Evolutionary conservation across 495 filamentous ascomycete genomes (phyloP).

Genomic region (Letharia lupina): DNA sequence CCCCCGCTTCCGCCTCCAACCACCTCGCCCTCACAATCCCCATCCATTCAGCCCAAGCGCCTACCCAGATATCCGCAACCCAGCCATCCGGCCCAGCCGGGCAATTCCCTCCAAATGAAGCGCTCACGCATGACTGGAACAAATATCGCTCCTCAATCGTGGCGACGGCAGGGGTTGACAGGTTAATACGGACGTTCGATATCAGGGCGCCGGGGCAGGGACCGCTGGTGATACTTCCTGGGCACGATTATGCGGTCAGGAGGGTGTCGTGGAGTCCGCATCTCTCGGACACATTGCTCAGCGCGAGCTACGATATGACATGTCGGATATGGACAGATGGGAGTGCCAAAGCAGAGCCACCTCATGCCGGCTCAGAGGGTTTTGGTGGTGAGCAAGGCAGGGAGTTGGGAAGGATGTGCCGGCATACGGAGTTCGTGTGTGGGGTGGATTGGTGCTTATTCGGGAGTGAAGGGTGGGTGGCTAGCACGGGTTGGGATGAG

Average conservation of each 20-base stretch:
- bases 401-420: constrained; percentile 79
- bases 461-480: constrained; percentile 90
- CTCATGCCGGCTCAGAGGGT: constrained; percentile 24
- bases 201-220: constrained; percentile 64
- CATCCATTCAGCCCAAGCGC: constrained; percentile 55
- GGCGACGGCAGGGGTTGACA: constrained; percentile 86
- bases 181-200: constrained; percentile 78
- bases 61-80: constrained; percentile 29
- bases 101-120: constrained; percentile 58
- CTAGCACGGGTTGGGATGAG: constrained; percentile 90
- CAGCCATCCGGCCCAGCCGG: constrained; percentile 13
- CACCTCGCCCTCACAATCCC: constrained; percentile 71
- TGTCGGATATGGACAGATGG: constrained; percentile 87
- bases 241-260: constrained; percentile 86
- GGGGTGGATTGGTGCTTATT: constrained; percentile 98
- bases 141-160: constrained; percentile 81
- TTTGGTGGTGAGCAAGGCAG: constrained; percentile 40
- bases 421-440: constrained; percentile 93
- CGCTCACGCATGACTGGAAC: constrained; percentile 97
- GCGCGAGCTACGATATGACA: constrained; percentile 95
- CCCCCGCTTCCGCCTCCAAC: constrained; percentile 70
- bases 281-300: constrained; percentile 72
- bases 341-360: constrained; percentile 40
- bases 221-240: constrained; percentile 59
- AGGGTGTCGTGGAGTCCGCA: constrained; percentile 87